phyloP scores from a whole-genome alignment of 2,329 filamentous ascomycete species.

The Fusarium sp. region DNA sequence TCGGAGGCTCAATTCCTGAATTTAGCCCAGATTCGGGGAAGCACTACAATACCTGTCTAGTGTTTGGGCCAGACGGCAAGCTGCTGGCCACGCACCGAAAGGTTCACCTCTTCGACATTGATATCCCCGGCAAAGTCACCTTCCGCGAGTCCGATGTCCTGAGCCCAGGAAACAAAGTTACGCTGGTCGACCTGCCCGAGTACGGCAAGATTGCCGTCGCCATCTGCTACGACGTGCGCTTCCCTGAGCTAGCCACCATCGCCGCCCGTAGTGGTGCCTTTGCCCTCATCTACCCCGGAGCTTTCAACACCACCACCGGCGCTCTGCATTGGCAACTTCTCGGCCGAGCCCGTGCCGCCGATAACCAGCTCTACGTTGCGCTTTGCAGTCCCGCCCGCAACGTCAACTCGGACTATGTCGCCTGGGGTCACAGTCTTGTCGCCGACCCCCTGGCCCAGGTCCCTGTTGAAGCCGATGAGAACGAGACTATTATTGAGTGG shows the following conservation, averaged over 20 bases:
- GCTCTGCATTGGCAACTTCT: slow-evolving; percentile 90
- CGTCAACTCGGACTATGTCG: slow-evolving; percentile 80
- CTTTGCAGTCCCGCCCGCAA: slow-evolving; percentile 92
- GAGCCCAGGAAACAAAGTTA: slow-evolving; percentile 84
- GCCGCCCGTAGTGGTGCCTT: slow-evolving; percentile 90
- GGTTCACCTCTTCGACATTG: slow-evolving; percentile 96
- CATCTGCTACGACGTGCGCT: slow-evolving; percentile 98
- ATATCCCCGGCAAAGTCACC: slow-evolving; percentile 93
- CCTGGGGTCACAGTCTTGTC: slow-evolving; percentile 91
- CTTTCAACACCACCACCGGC: slow-evolving; percentile 95
- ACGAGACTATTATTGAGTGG: slow-evolving; percentile 79
- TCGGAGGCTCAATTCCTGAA: slow-evolving; percentile 95
- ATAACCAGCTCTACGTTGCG: slow-evolving; percentile 95
- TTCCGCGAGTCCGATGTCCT: slow-evolving; percentile 94
- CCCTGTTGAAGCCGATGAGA: slow-evolving; percentile 81
- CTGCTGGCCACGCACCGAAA: slow-evolving; percentile 92
- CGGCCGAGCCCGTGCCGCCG: slow-evolving; percentile 84
- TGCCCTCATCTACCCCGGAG: slow-evolving; percentile 90
- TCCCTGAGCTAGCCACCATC: slow-evolving; percentile 91
- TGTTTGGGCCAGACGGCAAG: slow-evolving; percentile 81
- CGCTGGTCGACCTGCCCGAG: slow-evolving; percentile 85
- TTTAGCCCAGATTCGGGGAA: slow-evolving; percentile 66
- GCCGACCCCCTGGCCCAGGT: slow-evolving; percentile 88
- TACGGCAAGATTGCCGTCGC: slow-evolving; percentile 89
- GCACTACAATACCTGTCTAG: slow-evolving; percentile 91